These are phyloP conservation scores for Oleoguttula mirabilis DNA, from an alignment of 495 filamentous ascomycete genomes.

Conservation along the genomic window DNA sequence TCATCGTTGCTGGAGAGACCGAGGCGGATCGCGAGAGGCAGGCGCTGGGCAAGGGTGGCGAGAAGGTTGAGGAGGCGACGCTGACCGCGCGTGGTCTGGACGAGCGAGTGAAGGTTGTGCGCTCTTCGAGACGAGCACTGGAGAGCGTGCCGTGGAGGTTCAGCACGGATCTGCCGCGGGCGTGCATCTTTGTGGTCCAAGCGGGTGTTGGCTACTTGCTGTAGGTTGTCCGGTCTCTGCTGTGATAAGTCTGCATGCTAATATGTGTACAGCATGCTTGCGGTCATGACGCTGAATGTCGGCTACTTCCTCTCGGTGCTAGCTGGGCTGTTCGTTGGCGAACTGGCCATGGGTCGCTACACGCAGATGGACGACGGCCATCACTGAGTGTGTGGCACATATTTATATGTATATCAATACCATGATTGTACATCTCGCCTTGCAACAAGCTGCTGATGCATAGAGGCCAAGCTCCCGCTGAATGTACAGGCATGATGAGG, in stretches of 20 bases:
- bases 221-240: slow-evolving; percentile 43
- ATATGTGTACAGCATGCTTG: slow-evolving; percentile 62
- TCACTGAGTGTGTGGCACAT: too few species aligned
- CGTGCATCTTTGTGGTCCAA: slow-evolving; percentile 52
- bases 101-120: slow-evolving; percentile 60
- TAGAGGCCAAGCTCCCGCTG: too few species aligned
- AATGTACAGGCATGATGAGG: too few species aligned
- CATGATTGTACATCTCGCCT: too few species aligned
- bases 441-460: too few species aligned
- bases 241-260: slow-evolving; percentile 3
- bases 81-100: slow-evolving; percentile 57
- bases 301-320: slow-evolving; percentile 90
- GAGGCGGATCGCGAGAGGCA: slow-evolving; percentile 62
- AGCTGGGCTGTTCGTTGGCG: slow-evolving; percentile 71
- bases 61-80: slow-evolving; percentile 44
- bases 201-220: slow-evolving; percentile 74
- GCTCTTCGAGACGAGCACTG: slow-evolving; percentile 34
- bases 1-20: slow-evolving; percentile 58
- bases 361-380: slow-evolving; percentile 19
- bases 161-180: slow-evolving; percentile 64
- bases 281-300: slow-evolving; percentile 95
- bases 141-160: slow-evolving; percentile 55
- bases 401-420: too few species aligned
- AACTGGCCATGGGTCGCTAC: slow-evolving; percentile 66
- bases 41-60: slow-evolving; percentile 37